These are phyloP conservation scores for Flaveria bidentis DNA, from an alignment of 129 eudicot species.

Conservation along the genomic window DNA sequence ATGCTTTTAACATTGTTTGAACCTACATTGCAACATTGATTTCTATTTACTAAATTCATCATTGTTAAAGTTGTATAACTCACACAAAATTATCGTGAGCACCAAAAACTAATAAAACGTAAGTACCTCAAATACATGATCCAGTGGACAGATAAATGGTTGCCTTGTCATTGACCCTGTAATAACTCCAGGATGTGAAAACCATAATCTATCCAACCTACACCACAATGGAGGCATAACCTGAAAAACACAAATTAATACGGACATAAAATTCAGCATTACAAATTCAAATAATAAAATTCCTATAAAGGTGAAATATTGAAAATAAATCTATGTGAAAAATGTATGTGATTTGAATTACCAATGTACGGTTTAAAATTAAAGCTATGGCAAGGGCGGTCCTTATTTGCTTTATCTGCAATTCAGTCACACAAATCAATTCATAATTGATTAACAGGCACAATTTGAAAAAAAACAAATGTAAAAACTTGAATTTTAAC, in stretches of 20 bases:
- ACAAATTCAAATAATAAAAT: neutral
- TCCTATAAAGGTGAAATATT: neutral
- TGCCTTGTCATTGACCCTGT: slow-evolving; percentile 77
- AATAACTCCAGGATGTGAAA: slow-evolving; percentile 88
- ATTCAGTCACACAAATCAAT: slow-evolving; percentile 22
- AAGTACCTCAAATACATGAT: slow-evolving; percentile 91
- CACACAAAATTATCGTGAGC: neutral
- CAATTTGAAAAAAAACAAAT: slow-evolving; percentile 5
- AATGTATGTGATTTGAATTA: slow-evolving; percentile 16
- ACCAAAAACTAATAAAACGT: neutral
- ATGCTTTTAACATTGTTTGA: slow-evolving; percentile 65
- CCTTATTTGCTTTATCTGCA: slow-evolving; percentile 88
- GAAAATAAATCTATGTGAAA: neutral
- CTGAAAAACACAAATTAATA: slow-evolving; percentile 42
- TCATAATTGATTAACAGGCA: slow-evolving; percentile 2
- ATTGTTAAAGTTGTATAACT: neutral
- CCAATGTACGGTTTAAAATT: slow-evolving; percentile 85
- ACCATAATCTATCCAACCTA: slow-evolving; percentile 99
- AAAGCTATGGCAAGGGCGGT: slow-evolving; percentile 86
- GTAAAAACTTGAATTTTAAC: neutral
- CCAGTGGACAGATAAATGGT: slow-evolving; percentile 86
- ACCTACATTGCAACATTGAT: slow-evolving; percentile 47
- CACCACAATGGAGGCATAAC: slow-evolving; percentile 99
- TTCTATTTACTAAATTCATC: slow-evolving; percentile 1
- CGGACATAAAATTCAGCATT: slow-evolving; percentile 5